These are phyloP conservation scores for Saccharomycopsis vini DNA, from an alignment of 805 yeast genomes.

Conservation along the genomic window DNA sequence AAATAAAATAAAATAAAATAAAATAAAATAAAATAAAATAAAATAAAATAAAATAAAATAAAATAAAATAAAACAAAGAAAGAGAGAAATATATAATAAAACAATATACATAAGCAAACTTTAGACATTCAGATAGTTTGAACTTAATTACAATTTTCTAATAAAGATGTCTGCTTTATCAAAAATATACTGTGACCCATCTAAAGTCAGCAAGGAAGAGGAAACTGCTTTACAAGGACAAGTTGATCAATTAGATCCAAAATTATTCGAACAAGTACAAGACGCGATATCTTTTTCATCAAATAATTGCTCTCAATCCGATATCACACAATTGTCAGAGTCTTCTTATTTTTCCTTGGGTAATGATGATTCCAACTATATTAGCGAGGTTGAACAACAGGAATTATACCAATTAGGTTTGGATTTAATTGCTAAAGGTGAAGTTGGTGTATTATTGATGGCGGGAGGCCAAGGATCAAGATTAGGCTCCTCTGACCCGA, in stretches of 20 bases:
- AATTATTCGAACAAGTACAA: conserved; percentile 16
- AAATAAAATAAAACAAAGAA: too few relatives aligned
- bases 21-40: too few relatives aligned
- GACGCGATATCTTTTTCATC: conserved; percentile 28
- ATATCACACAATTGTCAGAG: conserved; percentile 43
- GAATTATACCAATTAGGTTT: conserved; percentile 49
- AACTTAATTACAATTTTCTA: too few relatives aligned
- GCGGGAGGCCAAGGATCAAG: conserved; percentile 99
- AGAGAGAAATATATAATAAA: too few relatives aligned
- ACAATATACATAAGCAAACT: too few relatives aligned
- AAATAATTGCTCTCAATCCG: conserved; percentile 20
- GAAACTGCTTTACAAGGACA: conserved; percentile 6
- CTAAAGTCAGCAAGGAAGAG: conserved; percentile 11
- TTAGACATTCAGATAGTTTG: too few relatives aligned
- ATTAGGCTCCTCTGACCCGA: conserved; percentile 81
- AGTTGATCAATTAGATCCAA: conserved; percentile 9
- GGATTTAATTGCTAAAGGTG: conserved; percentile 54
- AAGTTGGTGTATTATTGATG: conserved; percentile 85
- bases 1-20: too few relatives aligned
- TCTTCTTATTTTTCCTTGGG: conserved; percentile 42
- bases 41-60: too few relatives aligned
- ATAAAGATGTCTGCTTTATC: conserved; percentile 1
- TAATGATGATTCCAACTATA: conserved; percentile 23
- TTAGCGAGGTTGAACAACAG: conserved; percentile 25
- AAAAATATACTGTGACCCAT: conserved; percentile 13